Base-by-base conservation (phyloP, 2,329 filamentous ascomycete genomes). In the Fusarium tjaetaba region DNA sequence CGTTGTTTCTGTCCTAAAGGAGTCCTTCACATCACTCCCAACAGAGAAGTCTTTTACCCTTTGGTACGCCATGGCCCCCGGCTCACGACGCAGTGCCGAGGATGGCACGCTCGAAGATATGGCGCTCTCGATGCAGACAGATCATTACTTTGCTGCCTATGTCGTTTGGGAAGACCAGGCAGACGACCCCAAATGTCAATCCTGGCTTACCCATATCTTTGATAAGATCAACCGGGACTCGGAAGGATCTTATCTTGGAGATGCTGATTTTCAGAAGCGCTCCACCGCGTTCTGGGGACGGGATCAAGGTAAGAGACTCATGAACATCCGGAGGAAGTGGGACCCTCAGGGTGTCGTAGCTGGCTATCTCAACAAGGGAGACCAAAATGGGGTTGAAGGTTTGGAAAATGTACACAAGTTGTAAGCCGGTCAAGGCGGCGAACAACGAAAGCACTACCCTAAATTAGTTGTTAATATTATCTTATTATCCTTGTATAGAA, bases 401-500 rank as follows among this genome's bases (percentile, higher is more conserved):
- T 24, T 51, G 2, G 30, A 34, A 18, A 51, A 51, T 24, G 15
- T 49, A 10, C 28, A 49, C 13, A 49, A 49, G 6, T 8, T 30
- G 16, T 49, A 2, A 32, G 7, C 0, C 0, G 1, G 13, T 3
- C 4, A 48, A 22, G 1, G 4, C 13, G 1, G 4, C 13, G 5
- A 0, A 9, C 2, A 4, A 28, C 15, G 13, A 4, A 28, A 15
- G 9, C 9, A 7, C 15, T 3, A 28, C 3, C 8, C 4, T 3
- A 15, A 0, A 15, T 18, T 22, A 22, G 9, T 1, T 1, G 3
- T 1, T 13, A 28, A 20, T 2, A 45, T 11, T 28, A 28, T 20
- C 1, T 22, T 15, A 22, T 9, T 3, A 5, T 8, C 4, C 3
- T 46, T 22, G 9, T 6, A 18, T 3, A 15, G 8, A 10, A 11